Conservation (phyloP, 2,329 filamentous ascomycete genomes). For the Ascosphaera apis region DNA sequence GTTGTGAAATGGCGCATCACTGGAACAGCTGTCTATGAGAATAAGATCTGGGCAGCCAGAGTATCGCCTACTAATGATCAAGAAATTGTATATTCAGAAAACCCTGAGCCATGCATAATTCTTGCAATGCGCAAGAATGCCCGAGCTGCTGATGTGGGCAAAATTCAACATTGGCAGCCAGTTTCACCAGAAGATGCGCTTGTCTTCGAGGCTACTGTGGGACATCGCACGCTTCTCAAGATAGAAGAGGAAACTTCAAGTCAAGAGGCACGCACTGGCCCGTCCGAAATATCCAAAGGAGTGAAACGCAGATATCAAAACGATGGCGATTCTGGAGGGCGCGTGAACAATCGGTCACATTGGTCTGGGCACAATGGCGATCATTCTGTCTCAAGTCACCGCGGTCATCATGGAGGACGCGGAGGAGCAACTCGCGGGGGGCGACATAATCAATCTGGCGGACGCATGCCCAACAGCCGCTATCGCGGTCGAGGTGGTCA, state of each 20-base stretch:
- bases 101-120: slow-evolving; percentile 54
- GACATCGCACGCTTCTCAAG: slow-evolving; percentile 63
- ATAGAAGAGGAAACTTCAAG: slow-evolving; percentile 48
- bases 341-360: slow-evolving; percentile 9
- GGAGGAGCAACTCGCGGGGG: too few relatives aligned
- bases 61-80: slow-evolving; percentile 48
- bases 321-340: too few relatives aligned
- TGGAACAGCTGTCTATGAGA: slow-evolving; percentile 49
- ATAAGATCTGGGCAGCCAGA: slow-evolving; percentile 68
- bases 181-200: slow-evolving; percentile 47
- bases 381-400: neutral
- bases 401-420: too few relatives aligned
- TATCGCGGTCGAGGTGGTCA: too few relatives aligned
- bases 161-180: slow-evolving; percentile 66
- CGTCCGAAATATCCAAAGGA: too few relatives aligned
- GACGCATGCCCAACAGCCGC: too few relatives aligned
- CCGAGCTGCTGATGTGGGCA: slow-evolving; percentile 54
- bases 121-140: slow-evolving; percentile 56
- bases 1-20: slow-evolving; percentile 69
- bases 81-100: slow-evolving; percentile 55
- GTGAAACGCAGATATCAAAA: slow-evolving; percentile 31
- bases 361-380: slow-evolving; percentile 8
- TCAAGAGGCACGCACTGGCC: slow-evolving; percentile 18
- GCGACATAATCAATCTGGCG: too few relatives aligned
- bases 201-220: slow-evolving; percentile 60